phyloP scores from a whole-genome alignment of 306 rosid genomes.

The Trifolium fragiferum region DNA sequence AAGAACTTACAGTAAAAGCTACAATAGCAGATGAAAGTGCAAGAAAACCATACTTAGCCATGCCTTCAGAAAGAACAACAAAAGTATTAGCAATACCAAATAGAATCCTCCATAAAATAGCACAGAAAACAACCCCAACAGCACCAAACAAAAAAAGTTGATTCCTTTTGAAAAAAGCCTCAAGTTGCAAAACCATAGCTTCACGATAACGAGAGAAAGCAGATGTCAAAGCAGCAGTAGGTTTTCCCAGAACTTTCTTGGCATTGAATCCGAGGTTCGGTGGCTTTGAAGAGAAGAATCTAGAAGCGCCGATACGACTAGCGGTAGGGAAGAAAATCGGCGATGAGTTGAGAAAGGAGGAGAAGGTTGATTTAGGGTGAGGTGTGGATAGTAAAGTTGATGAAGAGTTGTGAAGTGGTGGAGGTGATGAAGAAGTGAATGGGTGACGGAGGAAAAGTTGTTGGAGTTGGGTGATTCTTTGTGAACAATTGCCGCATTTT shows the following conservation, averaged over 20 bases:
- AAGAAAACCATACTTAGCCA: slow-evolving; percentile 96
- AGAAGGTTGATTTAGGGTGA: slow-evolving; percentile 38
- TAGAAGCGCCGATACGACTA: slow-evolving; percentile 35
- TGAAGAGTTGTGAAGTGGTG: slow-evolving; percentile 36
- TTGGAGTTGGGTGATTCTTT: slow-evolving; percentile 48
- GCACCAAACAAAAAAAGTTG: slow-evolving; percentile 64
- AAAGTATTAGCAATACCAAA: slow-evolving; percentile 79
- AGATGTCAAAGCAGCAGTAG: slow-evolving; percentile 55
- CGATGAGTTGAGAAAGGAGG: slow-evolving; percentile 21
- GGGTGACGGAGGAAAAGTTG: slow-evolving; percentile 50
- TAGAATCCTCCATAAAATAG: slow-evolving; percentile 75
- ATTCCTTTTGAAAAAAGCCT: slow-evolving; percentile 81
- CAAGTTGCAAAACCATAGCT: slow-evolving; percentile 85
- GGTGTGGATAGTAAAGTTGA: slow-evolving; percentile 28
- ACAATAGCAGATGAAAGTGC: slow-evolving; percentile 93
- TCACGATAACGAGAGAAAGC: slow-evolving; percentile 72
- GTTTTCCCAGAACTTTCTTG: slow-evolving; percentile 62
- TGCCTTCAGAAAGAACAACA: slow-evolving; percentile 77
- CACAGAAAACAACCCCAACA: slow-evolving; percentile 70
- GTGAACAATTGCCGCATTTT: slow-evolving; percentile 36
- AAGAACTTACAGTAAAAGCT: slow-evolving; percentile 77
- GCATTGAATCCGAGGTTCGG: slow-evolving; percentile 43
- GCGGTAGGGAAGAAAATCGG: not conserved
- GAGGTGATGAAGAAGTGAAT: slow-evolving; percentile 37
- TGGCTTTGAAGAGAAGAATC: slow-evolving; percentile 60